Base-by-base conservation (phyloP, 225 moss, liverwort and hornwort genomes). In the Pseudoscleropodium purum region DNA sequence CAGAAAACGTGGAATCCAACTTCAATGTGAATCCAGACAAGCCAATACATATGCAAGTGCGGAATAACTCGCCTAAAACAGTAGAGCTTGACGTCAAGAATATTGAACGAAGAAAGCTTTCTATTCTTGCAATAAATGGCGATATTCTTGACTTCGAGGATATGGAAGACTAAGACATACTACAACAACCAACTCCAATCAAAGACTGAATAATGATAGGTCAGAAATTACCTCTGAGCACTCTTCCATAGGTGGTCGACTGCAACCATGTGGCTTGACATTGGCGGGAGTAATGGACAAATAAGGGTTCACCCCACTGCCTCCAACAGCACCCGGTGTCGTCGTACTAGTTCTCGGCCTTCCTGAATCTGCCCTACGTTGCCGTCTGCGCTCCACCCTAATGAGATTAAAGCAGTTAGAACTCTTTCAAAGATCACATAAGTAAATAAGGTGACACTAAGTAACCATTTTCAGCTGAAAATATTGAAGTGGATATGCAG, bases 241-340 rank as follows among this genome's bases (percentile, higher is more conserved):
- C 45, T 96, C 96, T 66, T 96, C 96, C 92, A 99, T 99, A 72
- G 93, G 92, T 74, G 90, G 94, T 86, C 99, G 99, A 84, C 86
- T 94, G 89, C 99, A 99, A 78, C 97, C 97, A 90, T 99, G 99
- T 61, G 94, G 96, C 93, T 96, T 97, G 18, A 99, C 96, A 62
- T 94, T 93, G n/a, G 96, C 96, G 86, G 96, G 96, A 68, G 96
- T 97, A 19, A 94, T 96, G 43, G 98, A 94, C 76, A 95, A 87
- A 89, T 94, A 96, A 60, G 95, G 94, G 60, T 95, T 92, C 34
- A 89, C 86, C 63, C 93, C 92, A 75, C 88, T 87, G 62, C 91
- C 92, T 86, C 84, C 90, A 72, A 88, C 90, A 89, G 89, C 92
- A 37, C 93, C 92, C 47, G 93, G 94, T 56, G 90, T 93, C 41